phyloP scores from a whole-genome alignment of 2,329 filamentous ascomycete genomes.

The Calonectria pauciramosa region DNA sequence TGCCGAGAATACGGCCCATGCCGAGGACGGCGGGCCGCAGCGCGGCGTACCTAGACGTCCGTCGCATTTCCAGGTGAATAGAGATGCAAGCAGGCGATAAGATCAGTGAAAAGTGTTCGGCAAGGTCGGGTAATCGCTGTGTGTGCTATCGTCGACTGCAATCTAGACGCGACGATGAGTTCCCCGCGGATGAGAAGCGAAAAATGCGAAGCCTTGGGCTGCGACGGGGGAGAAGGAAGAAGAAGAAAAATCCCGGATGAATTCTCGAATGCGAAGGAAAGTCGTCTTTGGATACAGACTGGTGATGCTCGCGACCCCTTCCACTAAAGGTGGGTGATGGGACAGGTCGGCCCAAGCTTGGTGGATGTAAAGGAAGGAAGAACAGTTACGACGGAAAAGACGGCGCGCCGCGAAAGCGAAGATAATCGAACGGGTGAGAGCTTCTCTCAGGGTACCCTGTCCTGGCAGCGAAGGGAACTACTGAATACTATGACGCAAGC shows the following conservation, averaged over 20 bases:
- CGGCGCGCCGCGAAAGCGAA: constrained; percentile 5
- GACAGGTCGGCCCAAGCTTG: constrained; percentile 15
- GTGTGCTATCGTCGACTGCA: neutral
- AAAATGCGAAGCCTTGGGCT: neutral
- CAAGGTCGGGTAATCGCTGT: neutral
- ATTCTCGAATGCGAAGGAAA: neutral
- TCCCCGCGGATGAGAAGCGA: neutral
- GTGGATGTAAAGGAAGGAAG: constrained; percentile 20
- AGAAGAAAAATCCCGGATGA: neutral
- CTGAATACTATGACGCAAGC: constrained; percentile 22
- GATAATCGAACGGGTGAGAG: neutral
- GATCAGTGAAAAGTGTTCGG: constrained; percentile 12
- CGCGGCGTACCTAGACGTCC: constrained; percentile 53
- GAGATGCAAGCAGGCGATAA: constrained; percentile 1
- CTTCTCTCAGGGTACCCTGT: neutral
- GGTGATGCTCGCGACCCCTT: neutral
- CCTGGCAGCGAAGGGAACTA: neutral
- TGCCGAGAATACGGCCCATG: constrained; percentile 64
- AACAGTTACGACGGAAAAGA: neutral
- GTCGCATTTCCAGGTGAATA: constrained; percentile 42
- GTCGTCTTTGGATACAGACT: neutral
- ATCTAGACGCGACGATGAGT: neutral
- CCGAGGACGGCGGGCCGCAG: constrained; percentile 65
- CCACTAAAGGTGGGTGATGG: constrained; percentile 5
- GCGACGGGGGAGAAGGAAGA: neutral